Evolutionary conservation across 1,284 basidiomycete genomes (phyloP), one percentile per base, ranked within the genome.

Genomic region (Apiotrichum domesticum): DNA sequence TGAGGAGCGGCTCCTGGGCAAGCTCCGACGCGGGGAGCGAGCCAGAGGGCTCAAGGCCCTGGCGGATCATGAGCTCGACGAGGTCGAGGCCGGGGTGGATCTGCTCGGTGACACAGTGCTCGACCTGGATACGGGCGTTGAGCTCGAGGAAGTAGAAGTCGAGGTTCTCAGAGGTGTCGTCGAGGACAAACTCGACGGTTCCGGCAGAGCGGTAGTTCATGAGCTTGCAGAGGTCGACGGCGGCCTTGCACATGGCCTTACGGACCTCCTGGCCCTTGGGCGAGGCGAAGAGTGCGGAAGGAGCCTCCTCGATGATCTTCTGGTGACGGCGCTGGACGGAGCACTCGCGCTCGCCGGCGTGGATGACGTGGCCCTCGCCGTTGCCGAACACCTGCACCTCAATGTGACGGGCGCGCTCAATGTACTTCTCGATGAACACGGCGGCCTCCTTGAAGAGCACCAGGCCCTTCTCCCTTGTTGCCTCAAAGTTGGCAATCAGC

Each of bases 381-480:
- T 87, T 81, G 13, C 85, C 86, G 61, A 87, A 86, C 0, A 87
- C 79, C 80, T 87, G 85, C 1, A 87, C 79, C 70, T 88, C 85
- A 44, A 88, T 80, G 66, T 87, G 85, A 11, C 83, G 76, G 0
- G 83, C 81, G 8, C 77, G 72, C 1, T 78, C 73, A 56, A 83
- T 79, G 67, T 83, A 87, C 49, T 80, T 80, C 66, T 87, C 86
- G 14, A 87, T 65, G 62, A 87, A 85, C 32, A 87, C 71, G 0
- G 81, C 80, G 1, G 74, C 74, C 59, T 85, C 77, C 15, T 78
- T 76, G 70, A 86, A 87, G 3, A 85, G 67, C 0, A 50, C 8
- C 37, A 43, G n/a, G 63, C 71, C 82, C 82, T 77, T 34, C 76
- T 64, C 52, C 6, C 59, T 46, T 3, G 63, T 61, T 3, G 60